These are phyloP conservation scores for Arabidopsis lyrata DNA, from an alignment of 441 rosid species.

Conservation along the genomic window DNA sequence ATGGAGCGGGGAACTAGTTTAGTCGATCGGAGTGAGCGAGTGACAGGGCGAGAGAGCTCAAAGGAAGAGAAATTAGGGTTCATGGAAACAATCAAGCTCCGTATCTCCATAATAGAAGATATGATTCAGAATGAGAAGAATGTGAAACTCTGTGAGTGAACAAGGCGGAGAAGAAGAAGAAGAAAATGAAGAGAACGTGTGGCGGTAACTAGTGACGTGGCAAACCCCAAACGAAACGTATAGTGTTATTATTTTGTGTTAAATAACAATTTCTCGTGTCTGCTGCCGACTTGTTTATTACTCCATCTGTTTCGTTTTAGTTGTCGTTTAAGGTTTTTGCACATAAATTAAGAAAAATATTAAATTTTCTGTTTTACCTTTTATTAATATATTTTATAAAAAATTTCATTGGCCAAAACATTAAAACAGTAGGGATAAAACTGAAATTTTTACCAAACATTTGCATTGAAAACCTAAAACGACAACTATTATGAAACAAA, in stretches of 20 bases:
- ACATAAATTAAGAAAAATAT: too few species aligned
- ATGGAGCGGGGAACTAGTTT: conserved; percentile 35
- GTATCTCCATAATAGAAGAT: conserved; percentile 27
- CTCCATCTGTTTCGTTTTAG: too few species aligned
- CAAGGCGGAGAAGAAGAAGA: conserved; percentile 11
- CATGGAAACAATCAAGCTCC: conserved; percentile 24
- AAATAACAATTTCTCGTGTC: background rate
- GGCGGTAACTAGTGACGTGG: conserved; percentile 29
- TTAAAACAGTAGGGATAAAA: too few species aligned
- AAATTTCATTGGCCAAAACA: too few species aligned
- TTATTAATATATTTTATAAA: too few species aligned
- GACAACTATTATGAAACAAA: too few species aligned
- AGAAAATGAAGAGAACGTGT: conserved; percentile 7
- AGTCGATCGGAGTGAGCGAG: conserved; percentile 38
- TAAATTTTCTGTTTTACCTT: too few species aligned
- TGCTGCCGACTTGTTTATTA: background rate
- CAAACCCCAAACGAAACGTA: background rate
- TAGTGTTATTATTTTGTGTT: background rate
- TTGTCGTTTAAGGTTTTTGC: too few species aligned
- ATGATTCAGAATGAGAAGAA: conserved; percentile 16
- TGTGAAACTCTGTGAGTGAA: background rate
- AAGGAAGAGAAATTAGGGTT: conserved; percentile 34
- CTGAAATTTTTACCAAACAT: too few species aligned
- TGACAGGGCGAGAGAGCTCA: conserved; percentile 33
- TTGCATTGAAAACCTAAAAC: too few species aligned